A percentile compares a stretch with the other conserved stretches of the same genome.
Conservation (phyloP, 805 yeast species). For the Candida hungchunana region DNA sequence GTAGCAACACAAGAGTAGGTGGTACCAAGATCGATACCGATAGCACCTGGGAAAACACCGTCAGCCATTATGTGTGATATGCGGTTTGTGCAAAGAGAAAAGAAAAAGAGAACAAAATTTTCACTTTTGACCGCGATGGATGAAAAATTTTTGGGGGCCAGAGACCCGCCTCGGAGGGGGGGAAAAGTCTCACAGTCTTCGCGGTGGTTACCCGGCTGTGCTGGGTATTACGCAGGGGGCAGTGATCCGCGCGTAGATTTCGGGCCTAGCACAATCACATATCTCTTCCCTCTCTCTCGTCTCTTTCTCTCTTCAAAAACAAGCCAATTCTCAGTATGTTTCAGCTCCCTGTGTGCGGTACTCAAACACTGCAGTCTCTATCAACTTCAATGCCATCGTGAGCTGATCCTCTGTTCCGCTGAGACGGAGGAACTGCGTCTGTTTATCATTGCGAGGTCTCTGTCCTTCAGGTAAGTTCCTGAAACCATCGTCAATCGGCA, state of each 20-base stretch:
- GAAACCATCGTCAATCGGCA: constrained; percentile 27
- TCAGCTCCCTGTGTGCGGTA: constrained; percentile 14
- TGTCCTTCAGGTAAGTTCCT: constrained; percentile 16
- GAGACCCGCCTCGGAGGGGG: constrained; percentile 9
- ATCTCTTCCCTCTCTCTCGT: too few relatives aligned
- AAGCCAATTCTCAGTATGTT: constrained; percentile 4
- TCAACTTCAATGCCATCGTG: constrained; percentile 24
- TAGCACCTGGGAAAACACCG: constrained; percentile 99
- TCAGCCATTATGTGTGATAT: constrained; percentile 75
- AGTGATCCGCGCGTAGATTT: constrained; percentile 14
- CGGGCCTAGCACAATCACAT: constrained; percentile 10
- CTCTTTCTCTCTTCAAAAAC: too few relatives aligned
- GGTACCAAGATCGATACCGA: constrained; percentile 98
- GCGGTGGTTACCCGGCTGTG: constrained; percentile 17
- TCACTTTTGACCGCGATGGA: constrained; percentile 15
- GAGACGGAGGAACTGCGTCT: constrained; percentile 29
- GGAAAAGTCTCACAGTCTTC: constrained; percentile 4
- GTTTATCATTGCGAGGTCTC: constrained; percentile 1
- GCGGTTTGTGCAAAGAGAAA: constrained; percentile 9
- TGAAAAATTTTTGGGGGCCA: constrained; percentile 16
- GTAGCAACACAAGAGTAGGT: constrained; percentile 79
- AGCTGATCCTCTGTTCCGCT: constrained; percentile 28
- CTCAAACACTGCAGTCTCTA: constrained; percentile 25
- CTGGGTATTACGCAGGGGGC: constrained; percentile 12
- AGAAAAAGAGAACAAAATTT: constrained; percentile 21